Percentiles rank a stretch among this genome's conserved stretches.
These are phyloP conservation scores for Sedum album DNA, from an alignment of 164 flowering plant genomes.

Conservation along the genomic window DNA sequence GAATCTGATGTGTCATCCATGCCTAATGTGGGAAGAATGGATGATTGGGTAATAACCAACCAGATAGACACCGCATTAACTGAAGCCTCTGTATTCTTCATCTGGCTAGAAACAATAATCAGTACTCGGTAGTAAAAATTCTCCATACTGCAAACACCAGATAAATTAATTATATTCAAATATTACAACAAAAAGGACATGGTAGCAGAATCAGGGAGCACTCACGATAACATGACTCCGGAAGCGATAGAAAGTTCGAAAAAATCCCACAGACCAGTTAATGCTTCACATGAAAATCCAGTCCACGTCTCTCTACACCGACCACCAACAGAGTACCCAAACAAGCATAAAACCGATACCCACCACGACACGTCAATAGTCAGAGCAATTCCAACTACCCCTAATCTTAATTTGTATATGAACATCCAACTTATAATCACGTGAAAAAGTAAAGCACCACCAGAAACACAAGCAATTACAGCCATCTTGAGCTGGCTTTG, in stretches of 20 bases:
- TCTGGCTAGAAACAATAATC: constrained; percentile 37
- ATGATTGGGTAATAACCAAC: constrained; percentile 19
- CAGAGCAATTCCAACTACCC: constrained; percentile 32
- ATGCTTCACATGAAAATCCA: constrained; percentile 40
- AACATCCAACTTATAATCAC: constrained; percentile 32
- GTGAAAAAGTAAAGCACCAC: constrained; percentile 25
- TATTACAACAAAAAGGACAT: neutral
- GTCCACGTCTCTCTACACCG: constrained; percentile 47
- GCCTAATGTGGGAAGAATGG: neutral
- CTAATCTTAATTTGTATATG: constrained; percentile 23
- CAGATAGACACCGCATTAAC: constrained; percentile 61
- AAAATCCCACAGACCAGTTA: constrained; percentile 40
- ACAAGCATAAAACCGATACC: constrained; percentile 24
- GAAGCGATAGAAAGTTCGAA: constrained; percentile 39
- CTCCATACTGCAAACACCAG: constrained; percentile 45
- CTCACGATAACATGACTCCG: constrained; percentile 48
- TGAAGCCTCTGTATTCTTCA: constrained; percentile 30
- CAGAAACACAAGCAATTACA: constrained; percentile 31
- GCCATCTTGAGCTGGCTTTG: constrained; percentile 44
- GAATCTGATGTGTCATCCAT: neutral
- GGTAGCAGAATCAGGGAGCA: constrained; percentile 7
- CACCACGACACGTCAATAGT: constrained; percentile 45
- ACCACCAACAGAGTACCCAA: constrained; percentile 27
- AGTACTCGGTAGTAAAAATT: constrained; percentile 53
- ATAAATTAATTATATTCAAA: neutral